These are phyloP conservation scores for Trichoderma afroharzianum DNA, from an alignment of 2,329 filamentous ascomycete species.

Conservation along the genomic window DNA sequence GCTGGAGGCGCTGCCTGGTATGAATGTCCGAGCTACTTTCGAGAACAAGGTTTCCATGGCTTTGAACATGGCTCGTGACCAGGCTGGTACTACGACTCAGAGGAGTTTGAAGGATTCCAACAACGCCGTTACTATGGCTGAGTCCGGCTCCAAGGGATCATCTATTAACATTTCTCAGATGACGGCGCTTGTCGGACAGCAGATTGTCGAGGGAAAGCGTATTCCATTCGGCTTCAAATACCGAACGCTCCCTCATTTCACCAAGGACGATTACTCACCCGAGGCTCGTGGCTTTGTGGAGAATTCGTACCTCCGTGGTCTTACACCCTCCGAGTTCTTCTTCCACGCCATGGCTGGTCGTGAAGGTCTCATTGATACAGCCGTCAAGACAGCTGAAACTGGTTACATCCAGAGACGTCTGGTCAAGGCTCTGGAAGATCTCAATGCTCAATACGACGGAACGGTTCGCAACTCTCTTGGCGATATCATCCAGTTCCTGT, in stretches of 20 bases:
- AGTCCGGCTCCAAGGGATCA: conserved; percentile 95
- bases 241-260: conserved; percentile 93
- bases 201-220: conserved; percentile 97
- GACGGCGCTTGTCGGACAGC: conserved; percentile 95
- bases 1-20: conserved; percentile 90
- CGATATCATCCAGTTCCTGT: conserved; percentile 95
- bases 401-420: conserved; percentile 98
- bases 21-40: conserved; percentile 98
- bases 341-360: conserved; percentile 99
- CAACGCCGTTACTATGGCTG: conserved; percentile 94
- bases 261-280: conserved; percentile 97
- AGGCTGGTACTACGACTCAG: conserved; percentile 88
- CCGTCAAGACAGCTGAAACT: conserved; percentile 98
- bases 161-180: conserved; percentile 99
- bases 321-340: conserved; percentile 96
- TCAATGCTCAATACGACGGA: conserved; percentile 95
- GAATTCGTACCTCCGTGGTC: conserved; percentile 93
- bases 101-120: conserved; percentile 92
- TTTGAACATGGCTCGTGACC: conserved; percentile 92
- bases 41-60: conserved; percentile 95
- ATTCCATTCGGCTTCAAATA: conserved; percentile 99
- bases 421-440: conserved; percentile 95
- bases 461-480: conserved; percentile 96
- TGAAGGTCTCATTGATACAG: conserved; percentile 98
- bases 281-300: conserved; percentile 97